These are phyloP conservation scores for Russula foetens DNA, from an alignment of 768 basidiomycete species.

Conservation along the genomic window DNA sequence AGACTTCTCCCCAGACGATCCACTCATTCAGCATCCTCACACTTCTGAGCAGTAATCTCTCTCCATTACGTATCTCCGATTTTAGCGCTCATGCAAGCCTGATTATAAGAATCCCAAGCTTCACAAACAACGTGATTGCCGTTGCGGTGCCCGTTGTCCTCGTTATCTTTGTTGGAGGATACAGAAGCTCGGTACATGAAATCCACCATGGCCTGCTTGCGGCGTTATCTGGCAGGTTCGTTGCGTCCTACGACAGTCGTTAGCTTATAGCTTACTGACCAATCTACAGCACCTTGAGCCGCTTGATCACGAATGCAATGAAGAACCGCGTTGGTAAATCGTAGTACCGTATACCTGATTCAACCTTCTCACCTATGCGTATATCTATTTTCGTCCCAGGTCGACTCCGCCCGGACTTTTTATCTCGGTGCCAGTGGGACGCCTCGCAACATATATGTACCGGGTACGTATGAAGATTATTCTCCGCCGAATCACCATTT, in stretches of 20 bases:
- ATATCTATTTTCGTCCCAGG: conserved; percentile 21
- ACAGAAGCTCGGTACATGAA: conserved; percentile 39
- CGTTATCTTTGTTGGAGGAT: conserved; percentile 30
- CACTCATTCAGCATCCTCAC: conserved; percentile 36
- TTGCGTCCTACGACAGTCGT: conserved; percentile 5
- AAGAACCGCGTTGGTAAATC: conserved; percentile 51
- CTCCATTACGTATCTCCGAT: neutral
- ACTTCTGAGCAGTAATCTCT: conserved; percentile 7
- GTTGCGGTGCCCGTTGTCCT: conserved; percentile 39
- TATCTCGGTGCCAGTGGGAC: conserved; percentile 58
- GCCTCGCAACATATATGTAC: conserved; percentile 39
- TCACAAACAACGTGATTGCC: conserved; percentile 39
- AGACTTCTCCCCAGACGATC: conserved; percentile 34
- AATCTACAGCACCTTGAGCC: conserved; percentile 35
- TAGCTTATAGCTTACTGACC: neutral
- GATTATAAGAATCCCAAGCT: conserved; percentile 38
- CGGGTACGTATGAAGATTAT: conserved; percentile 34
- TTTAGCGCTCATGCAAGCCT: neutral
- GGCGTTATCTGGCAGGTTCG: conserved; percentile 34
- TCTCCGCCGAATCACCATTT: neutral
- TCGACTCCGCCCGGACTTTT: conserved; percentile 58
- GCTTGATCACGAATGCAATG: conserved; percentile 40
- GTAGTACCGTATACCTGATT: no score
- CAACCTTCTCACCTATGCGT: neutral
- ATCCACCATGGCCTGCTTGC: conserved; percentile 53